phyloP scores from a whole-genome alignment of 2,329 filamentous ascomycete species.

The Trichocomaceae sp. region DNA sequence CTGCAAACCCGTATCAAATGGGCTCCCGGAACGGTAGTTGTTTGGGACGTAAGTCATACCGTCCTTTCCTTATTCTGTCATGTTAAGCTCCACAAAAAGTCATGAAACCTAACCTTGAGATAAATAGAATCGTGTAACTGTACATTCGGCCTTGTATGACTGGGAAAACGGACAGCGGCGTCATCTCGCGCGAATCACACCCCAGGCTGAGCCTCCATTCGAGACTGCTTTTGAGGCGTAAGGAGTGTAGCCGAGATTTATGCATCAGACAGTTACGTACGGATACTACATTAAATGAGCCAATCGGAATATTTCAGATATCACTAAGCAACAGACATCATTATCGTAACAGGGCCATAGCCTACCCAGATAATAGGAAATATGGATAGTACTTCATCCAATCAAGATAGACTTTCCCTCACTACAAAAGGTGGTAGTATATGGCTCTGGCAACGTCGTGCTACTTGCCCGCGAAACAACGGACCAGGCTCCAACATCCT shows the following conservation, averaged over 20 bases:
- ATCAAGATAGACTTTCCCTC: neutral
- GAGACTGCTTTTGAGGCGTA: constrained; percentile 56
- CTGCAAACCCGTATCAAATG: constrained; percentile 70
- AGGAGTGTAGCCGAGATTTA: neutral
- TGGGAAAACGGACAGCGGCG: constrained; percentile 73
- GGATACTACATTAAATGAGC: neutral
- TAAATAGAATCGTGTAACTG: constrained; percentile 61
- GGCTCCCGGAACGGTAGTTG: constrained; percentile 71
- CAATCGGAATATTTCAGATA: neutral
- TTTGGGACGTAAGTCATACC: constrained; percentile 58
- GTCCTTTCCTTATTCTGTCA: too few species aligned
- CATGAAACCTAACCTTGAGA: neutral
- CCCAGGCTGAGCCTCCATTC: constrained; percentile 70
- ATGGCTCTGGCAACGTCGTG: neutral
- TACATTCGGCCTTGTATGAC: constrained; percentile 72
- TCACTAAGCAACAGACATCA: neutral
- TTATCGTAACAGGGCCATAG: neutral
- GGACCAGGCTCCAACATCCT: constrained; percentile 1
- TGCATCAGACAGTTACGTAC: neutral
- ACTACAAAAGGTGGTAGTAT: neutral
- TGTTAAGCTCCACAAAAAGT: neutral
- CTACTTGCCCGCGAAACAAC: neutral
- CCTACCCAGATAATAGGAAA: neutral
- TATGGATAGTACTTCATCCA: neutral
- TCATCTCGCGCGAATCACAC: constrained; percentile 74